A percentile compares a stretch with the other conserved stretches of the same genome.
phyloP scores from a whole-genome alignment of 2,329 filamentous ascomycete species.

The Ophiostoma novo-ulmi region DNA sequence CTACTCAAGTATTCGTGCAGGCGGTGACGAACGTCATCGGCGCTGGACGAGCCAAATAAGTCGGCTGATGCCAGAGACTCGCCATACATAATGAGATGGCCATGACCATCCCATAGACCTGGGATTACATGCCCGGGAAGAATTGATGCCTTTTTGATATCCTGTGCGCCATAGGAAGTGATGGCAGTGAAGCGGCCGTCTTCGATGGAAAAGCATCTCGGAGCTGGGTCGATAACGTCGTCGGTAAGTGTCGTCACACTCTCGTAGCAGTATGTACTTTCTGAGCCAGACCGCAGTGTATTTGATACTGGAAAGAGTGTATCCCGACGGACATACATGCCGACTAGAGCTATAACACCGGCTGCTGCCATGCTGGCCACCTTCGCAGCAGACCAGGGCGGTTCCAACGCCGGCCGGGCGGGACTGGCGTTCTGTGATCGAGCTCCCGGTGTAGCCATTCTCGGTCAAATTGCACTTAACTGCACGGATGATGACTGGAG shows the following conservation, averaged over 20 bases:
- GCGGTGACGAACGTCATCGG: constrained; percentile 50
- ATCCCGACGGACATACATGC: constrained; percentile 4
- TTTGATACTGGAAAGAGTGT: background rate
- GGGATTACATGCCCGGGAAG: constrained; percentile 55
- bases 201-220: constrained; percentile 50
- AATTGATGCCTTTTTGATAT: constrained; percentile 27
- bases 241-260: constrained; percentile 41
- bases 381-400: constrained; percentile 8
- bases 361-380: constrained; percentile 12
- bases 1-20: constrained; percentile 47
- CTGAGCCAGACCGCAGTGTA: background rate
- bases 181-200: constrained; percentile 49
- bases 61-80: constrained; percentile 63
- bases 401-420: background rate
- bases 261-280: constrained; percentile 41
- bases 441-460: background rate
- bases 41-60: constrained; percentile 54
- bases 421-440: background rate
- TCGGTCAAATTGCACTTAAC: background rate
- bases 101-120: constrained; percentile 66
- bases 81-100: constrained; percentile 59
- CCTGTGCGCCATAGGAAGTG: constrained; percentile 36
- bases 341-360: constrained; percentile 7
- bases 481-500: background rate
- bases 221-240: constrained; percentile 32